Percentiles rank a stretch among this genome's conserved stretches.
Conservation (phyloP, 768 basidiomycete genomes). For the Tubosaeta brunneosetosa region DNA sequence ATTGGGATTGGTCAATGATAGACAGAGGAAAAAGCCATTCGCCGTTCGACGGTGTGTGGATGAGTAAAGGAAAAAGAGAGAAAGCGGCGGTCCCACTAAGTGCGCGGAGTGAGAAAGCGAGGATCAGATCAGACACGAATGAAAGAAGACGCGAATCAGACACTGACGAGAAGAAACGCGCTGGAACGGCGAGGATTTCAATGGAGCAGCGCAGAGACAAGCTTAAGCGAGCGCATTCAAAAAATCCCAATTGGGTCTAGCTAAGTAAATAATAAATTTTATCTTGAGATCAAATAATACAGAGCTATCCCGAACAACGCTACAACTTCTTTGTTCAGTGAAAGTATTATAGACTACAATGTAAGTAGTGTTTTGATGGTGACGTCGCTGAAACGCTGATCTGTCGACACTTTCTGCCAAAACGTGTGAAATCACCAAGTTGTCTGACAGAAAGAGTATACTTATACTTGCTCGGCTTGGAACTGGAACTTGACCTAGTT, state of each 20-base stretch:
- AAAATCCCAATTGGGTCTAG: not conserved
- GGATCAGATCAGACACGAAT: not conserved
- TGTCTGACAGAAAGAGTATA: too few species aligned
- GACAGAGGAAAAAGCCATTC: constrained; percentile 19
- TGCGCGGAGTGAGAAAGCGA: not conserved
- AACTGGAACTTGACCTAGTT: too few species aligned
- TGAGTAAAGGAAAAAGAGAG: not conserved
- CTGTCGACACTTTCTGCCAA: not conserved
- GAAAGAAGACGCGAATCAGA: not conserved
- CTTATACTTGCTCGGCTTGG: too few species aligned
- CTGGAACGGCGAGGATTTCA: not conserved
- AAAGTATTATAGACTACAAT: not conserved
- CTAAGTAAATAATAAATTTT: not conserved
- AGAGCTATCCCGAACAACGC: too few species aligned
- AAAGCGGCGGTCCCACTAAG: not conserved
- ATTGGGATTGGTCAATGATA: constrained; percentile 10
- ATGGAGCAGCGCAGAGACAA: not conserved
- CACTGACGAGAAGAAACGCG: not conserved
- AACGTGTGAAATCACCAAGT: not conserved
- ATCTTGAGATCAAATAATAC: not conserved
- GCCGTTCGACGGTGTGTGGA: constrained; percentile 8
- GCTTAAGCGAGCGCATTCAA: not conserved
- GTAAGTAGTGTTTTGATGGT: not conserved
- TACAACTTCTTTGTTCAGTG: not conserved
- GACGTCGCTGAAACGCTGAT: not conserved